phyloP scores from a whole-genome alignment of 2,329 filamentous ascomycete genomes.

The Colletotrichum aenigma region DNA sequence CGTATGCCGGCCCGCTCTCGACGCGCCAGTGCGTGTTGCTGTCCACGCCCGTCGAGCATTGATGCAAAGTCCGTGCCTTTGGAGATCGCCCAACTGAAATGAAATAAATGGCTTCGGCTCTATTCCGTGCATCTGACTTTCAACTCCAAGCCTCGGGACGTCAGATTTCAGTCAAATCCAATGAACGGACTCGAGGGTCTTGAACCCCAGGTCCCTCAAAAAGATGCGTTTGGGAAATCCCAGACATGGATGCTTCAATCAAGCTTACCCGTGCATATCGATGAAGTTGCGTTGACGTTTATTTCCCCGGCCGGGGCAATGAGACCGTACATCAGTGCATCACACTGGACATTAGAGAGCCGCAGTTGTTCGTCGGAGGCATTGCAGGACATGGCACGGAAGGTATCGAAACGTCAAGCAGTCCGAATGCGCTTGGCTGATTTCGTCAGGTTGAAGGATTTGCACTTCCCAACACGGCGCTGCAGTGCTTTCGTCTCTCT shows the following conservation, averaged over 20 bases:
- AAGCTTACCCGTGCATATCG: neutral
- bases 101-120: neutral
- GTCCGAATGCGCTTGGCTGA: neutral
- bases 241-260: neutral
- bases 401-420: neutral
- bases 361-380: neutral
- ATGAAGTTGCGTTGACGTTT: neutral
- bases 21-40: neutral
- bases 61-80: conserved; percentile 2
- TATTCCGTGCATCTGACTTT: neutral
- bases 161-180: neutral
- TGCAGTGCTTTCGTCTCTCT: neutral
- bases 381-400: neutral
- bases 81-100: neutral
- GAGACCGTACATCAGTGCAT: neutral
- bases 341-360: neutral
- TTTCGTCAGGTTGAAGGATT: neutral
- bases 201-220: neutral
- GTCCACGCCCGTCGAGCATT: neutral
- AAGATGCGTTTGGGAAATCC: neutral
- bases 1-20: neutral
- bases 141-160: neutral
- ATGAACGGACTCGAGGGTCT: neutral
- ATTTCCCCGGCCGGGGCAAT: neutral
- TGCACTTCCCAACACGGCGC: neutral